Base-by-base conservation (phyloP, 2,329 filamentous ascomycete genomes). In the Arthrobotrys sphaeroides region DNA sequence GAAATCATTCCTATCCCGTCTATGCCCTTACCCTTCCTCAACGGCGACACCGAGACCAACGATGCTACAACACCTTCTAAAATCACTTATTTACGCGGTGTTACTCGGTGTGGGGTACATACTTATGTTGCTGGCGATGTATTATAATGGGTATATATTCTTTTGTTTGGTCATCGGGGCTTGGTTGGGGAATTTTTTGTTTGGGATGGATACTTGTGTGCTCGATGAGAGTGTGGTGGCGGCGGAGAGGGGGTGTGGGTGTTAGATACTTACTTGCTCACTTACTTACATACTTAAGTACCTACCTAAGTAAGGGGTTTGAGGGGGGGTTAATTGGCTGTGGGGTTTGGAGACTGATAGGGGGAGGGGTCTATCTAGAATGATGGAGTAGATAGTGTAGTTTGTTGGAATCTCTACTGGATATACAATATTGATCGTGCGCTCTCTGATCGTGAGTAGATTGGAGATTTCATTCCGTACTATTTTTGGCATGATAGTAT, bases 161-260 rank as follows among this genome's bases (percentile, higher is more conserved):
- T 90, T 94, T 73, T 92, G 89, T 78, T 92, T 95, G 81, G 88
- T 94, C 77, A 87, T 94, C 66, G 92, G 92, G 0, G 88, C 90
- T 0, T 92, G 88, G 77, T 68, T 94, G 3, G 92, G 92, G 13
- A 85, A 87, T 10, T 92, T 93, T 77, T 80, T 91, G 73, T 94
- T 92, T 81, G 87, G 89, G 28, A 94, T 91, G 90, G 90, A 91
- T 73, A 77, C 70, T 13, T 74, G 70, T 33, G 62, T 74, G 53
- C 57, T 74, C 5, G 70, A 74, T 47, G 70, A 74, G 40, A 74
- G 70, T 24, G 55, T 74, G 0, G 70, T 51, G 13, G 59, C 59
- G 28, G 70, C 64, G 10, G 70, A 65, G 16, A 61, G 70, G 36
- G 45, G 69, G 6, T 74, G 70, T 42, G 70, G 70, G 20, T 74